phyloP scores from a whole-genome alignment of 2,329 filamentous ascomycete genomes.

The Penicillium sp. region DNA sequence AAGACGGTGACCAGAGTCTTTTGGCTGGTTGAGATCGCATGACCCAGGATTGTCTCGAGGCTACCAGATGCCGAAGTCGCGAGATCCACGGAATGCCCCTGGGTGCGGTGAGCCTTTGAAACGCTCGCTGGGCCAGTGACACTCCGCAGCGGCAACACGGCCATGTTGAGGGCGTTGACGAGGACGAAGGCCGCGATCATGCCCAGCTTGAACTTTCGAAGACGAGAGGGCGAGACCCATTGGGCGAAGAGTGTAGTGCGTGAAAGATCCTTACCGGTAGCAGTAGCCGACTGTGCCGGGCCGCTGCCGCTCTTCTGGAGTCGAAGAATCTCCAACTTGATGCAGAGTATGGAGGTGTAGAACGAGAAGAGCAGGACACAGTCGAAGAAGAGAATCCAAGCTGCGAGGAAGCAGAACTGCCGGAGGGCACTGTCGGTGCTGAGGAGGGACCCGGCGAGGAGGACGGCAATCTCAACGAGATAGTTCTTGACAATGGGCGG shows the following conservation, averaged over 20 bases:
- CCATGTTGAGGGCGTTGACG: slow-evolving; percentile 87
- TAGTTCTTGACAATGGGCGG: slow-evolving; percentile 95
- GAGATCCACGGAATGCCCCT: slow-evolving; percentile 76
- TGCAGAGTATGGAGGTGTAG: slow-evolving; percentile 95
- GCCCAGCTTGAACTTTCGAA: slow-evolving; percentile 95
- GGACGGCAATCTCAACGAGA: slow-evolving; percentile 85
- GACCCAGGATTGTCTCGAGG: slow-evolving; percentile 77
- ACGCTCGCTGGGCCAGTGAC: slow-evolving; percentile 77
- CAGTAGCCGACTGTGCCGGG: slow-evolving; percentile 39
- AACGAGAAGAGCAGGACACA: slow-evolving; percentile 94
- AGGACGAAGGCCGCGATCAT: slow-evolving; percentile 93
- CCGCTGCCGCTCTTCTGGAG: slow-evolving; percentile 70
- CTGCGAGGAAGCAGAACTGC: slow-evolving; percentile 97
- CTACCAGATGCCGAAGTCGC: slow-evolving; percentile 48
- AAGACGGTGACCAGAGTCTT: slow-evolving; percentile 83
- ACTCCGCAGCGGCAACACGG: slow-evolving; percentile 84
- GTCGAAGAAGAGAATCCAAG: slow-evolving; percentile 97
- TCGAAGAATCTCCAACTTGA: slow-evolving; percentile 98
- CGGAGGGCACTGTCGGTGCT: slow-evolving; percentile 94
- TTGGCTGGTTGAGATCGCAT: slow-evolving; percentile 68
- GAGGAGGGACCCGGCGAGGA: slow-evolving; percentile 84
- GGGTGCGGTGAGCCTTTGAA: slow-evolving; percentile 61
- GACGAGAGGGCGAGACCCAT: slow-evolving; percentile 82
- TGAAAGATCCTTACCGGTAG: neutral
- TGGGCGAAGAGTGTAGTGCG: slow-evolving; percentile 71